phyloP scores from a whole-genome alignment of 108 stramenopile genomes.

The Nannochloropsis salina region DNA sequence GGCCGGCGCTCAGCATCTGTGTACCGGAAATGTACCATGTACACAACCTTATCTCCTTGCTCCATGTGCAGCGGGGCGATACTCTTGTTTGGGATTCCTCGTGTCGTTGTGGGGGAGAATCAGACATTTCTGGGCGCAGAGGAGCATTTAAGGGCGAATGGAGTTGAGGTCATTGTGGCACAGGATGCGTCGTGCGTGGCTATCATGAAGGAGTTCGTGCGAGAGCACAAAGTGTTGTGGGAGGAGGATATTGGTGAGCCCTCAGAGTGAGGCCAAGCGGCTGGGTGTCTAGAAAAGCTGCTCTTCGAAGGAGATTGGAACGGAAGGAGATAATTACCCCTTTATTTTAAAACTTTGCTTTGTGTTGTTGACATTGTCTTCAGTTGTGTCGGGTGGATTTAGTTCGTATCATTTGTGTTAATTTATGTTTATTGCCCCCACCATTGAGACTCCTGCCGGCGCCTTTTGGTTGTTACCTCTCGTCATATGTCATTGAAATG shows the following conservation, averaged over 20 bases:
- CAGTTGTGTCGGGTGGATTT: no score
- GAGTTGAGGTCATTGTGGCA: slow-evolving; percentile 15
- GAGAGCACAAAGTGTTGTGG: neutral
- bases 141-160: neutral
- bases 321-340: no score
- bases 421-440: no score
- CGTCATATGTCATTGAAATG: no score
- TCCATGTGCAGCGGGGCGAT: slow-evolving; percentile 22
- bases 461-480: no score
- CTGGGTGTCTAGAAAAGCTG: no score
- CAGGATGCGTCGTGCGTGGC: neutral
- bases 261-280: neutral
- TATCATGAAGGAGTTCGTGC: neutral
- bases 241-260: slow-evolving; percentile 24
- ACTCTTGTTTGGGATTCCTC: slow-evolving; percentile 19
- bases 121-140: slow-evolving; percentile 24
- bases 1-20: slow-evolving; percentile 1
- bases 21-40: slow-evolving; percentile 2
- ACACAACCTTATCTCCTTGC: slow-evolving; percentile 13
- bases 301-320: no score
- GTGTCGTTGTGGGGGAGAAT: slow-evolving; percentile 16
- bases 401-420: no score
- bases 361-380: no score
- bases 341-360: no score
- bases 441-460: no score